phyloP scores from a whole-genome alignment of 176 grass and related monocot species.

The Microstegium vimineum region DNA sequence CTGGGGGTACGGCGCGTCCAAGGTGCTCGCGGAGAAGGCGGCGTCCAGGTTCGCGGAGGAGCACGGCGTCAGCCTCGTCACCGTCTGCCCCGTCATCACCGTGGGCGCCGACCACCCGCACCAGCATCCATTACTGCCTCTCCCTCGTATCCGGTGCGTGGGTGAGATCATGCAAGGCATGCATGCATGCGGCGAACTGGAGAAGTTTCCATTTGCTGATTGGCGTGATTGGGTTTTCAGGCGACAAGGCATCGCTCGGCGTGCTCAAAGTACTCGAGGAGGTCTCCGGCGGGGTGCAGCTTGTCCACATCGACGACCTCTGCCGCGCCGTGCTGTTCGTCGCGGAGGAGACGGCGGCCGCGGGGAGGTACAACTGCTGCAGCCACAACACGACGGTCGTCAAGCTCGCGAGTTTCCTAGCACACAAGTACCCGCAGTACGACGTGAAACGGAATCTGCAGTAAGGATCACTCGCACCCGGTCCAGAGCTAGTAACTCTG shows the following conservation, averaged over 20 bases:
- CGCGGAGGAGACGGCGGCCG: slow-evolving; percentile 24
- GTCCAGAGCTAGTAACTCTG: too few relatives aligned
- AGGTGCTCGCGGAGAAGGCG: too few relatives aligned
- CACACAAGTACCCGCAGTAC: slow-evolving; percentile 16
- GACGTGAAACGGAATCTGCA: background rate
- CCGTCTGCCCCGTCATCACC: slow-evolving; percentile 26
- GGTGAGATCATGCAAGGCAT: background rate
- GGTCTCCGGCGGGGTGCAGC: slow-evolving; percentile 32
- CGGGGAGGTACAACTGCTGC: slow-evolving; percentile 48
- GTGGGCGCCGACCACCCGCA: slow-evolving; percentile 1
- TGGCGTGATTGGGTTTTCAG: slow-evolving; percentile 10
- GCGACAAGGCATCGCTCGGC: slow-evolving; percentile 25
- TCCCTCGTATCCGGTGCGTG: slow-evolving; percentile 31
- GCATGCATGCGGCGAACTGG: background rate
- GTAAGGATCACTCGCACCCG: background rate
- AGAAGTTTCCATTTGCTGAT: too few relatives aligned
- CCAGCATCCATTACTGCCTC: slow-evolving; percentile 21
- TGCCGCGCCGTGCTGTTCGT: slow-evolving; percentile 63
- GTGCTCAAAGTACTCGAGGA: slow-evolving; percentile 38
- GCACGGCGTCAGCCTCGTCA: slow-evolving; percentile 14
- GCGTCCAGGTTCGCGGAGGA: too few relatives aligned
- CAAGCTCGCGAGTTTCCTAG: background rate
- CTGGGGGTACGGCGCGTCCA: too few relatives aligned
- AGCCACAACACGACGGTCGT: background rate
- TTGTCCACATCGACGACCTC: slow-evolving; percentile 57